Conservation (phyloP, 768 basidiomycete genomes). For the Phylloporus arenicola region DNA sequence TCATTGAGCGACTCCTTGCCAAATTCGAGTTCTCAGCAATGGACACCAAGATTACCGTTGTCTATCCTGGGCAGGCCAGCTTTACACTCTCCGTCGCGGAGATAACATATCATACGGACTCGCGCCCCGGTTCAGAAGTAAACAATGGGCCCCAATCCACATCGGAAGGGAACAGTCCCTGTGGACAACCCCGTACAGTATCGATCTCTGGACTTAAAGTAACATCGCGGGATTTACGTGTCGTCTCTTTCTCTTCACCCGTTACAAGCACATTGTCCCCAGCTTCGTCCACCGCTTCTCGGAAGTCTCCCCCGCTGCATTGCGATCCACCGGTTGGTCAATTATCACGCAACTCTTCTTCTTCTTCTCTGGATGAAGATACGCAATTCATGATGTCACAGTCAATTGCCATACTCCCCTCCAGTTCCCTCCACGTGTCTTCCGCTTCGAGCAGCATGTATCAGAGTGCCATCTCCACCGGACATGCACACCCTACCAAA, state of each 20-base stretch:
- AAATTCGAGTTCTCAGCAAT: slow-evolving; percentile 72
- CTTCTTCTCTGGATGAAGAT: slow-evolving; percentile 62
- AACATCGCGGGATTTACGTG: slow-evolving; percentile 42
- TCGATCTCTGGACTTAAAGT: slow-evolving; percentile 53
- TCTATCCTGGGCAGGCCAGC: slow-evolving; percentile 60
- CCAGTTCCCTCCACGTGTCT: slow-evolving; percentile 38
- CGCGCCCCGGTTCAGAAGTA: slow-evolving; percentile 3
- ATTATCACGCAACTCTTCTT: slow-evolving; percentile 47
- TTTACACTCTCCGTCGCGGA: slow-evolving; percentile 55
- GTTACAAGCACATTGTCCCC: slow-evolving; percentile 25
- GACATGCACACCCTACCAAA: slow-evolving; percentile 1
- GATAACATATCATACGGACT: slow-evolving; percentile 50
- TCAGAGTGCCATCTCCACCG: slow-evolving; percentile 59
- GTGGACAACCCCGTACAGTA: slow-evolving; percentile 42
- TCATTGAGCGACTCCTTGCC: slow-evolving; percentile 74
- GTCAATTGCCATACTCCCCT: slow-evolving; percentile 60
- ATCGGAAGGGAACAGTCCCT: slow-evolving; percentile 8
- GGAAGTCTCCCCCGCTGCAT: slow-evolving; percentile 6
- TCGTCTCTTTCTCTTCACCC: slow-evolving; percentile 12
- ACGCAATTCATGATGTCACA: slow-evolving; percentile 67
- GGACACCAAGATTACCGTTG: slow-evolving; percentile 61
- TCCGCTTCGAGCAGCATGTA: slow-evolving; percentile 69
- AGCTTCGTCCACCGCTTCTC: slow-evolving; percentile 18
- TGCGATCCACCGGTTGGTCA: slow-evolving; percentile 1
- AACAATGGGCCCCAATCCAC: slow-evolving; percentile 25